Conservation (phyloP, 331 rosid species). For the Arachis monticola region DNA sequence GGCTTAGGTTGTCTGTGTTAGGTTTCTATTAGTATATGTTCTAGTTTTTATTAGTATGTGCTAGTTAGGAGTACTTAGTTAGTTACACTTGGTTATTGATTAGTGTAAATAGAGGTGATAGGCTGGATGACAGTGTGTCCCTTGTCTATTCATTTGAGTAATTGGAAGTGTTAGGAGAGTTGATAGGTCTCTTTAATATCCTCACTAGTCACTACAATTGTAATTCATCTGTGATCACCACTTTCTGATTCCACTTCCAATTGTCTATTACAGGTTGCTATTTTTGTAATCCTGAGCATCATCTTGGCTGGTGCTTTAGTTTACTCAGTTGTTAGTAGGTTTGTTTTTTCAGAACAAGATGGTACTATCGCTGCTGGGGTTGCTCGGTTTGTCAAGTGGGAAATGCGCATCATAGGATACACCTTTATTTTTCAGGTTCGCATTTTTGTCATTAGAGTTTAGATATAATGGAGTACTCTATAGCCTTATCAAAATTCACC, state of each 20-base stretch:
- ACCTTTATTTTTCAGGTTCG: constrained; percentile 70
- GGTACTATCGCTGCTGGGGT: constrained; percentile 74
- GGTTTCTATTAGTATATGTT: too few species aligned
- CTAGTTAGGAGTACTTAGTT: too few species aligned
- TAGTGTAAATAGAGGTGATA: too few species aligned
- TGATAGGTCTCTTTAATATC: too few species aligned
- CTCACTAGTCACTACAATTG: too few species aligned
- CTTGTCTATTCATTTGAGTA: too few species aligned
- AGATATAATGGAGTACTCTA: neutral
- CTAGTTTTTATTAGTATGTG: too few species aligned
- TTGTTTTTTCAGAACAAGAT: constrained; percentile 72
- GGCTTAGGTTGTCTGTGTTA: too few species aligned
- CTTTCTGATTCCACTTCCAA: constrained; percentile 17
- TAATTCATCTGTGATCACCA: too few species aligned
- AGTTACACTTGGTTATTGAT: too few species aligned
- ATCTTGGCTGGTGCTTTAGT: constrained; percentile 75
- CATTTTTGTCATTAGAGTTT: neutral
- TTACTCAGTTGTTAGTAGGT: constrained; percentile 78
- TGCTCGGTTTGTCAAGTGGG: constrained; percentile 89
- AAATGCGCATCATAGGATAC: constrained; percentile 66
- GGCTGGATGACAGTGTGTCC: too few species aligned
- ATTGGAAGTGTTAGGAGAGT: too few species aligned
- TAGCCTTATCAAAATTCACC: constrained; percentile 10
- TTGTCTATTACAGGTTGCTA: constrained; percentile 60
- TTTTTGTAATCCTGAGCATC: constrained; percentile 63